A percentile compares a stretch with the other conserved stretches of the same genome.
Conservation (phyloP, 331 rosid genomes). For the Pyrus hybrid region DNA sequence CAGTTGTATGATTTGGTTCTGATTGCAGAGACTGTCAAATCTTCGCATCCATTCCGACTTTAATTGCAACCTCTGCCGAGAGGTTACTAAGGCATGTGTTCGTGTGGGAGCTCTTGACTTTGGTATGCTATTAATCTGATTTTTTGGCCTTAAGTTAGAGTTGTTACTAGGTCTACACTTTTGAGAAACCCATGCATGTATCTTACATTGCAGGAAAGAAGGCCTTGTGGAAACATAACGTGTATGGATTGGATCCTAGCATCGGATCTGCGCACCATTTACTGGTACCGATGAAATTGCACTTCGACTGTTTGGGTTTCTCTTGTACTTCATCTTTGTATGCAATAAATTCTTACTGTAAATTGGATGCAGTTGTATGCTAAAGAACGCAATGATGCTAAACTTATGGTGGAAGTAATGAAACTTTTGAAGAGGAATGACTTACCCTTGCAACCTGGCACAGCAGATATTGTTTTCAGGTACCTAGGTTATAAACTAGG, state of each 20-base stretch:
- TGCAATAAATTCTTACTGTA: constrained; percentile 16
- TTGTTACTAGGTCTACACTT: not conserved
- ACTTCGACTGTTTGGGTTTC: not conserved
- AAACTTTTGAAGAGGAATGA: constrained; percentile 55
- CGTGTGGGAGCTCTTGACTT: constrained; percentile 69
- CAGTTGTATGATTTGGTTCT: constrained; percentile 16
- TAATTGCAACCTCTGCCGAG: constrained; percentile 70
- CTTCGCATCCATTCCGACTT: constrained; percentile 72
- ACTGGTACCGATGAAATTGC: constrained; percentile 47
- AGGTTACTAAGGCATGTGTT: constrained; percentile 73
- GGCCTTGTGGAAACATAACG: constrained; percentile 82
- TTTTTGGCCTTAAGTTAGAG: not conserved
- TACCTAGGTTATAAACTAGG: constrained; percentile 4
- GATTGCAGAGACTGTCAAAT: constrained; percentile 75
- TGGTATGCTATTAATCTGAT: constrained; percentile 37
- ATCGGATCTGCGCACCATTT: constrained; percentile 70
- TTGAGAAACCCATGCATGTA: not conserved
- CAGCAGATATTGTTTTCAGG: constrained; percentile 92
- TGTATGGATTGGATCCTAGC: constrained; percentile 66
- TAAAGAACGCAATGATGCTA: constrained; percentile 50
- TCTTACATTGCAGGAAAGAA: constrained; percentile 56
- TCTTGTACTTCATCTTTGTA: constrained; percentile 9
- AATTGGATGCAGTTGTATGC: constrained; percentile 50
- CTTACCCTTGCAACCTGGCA: constrained; percentile 79
- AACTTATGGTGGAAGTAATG: constrained; percentile 72